These are phyloP conservation scores for Xylaria multiplex DNA, from an alignment of 2,329 filamentous ascomycete genomes.

Conservation along the genomic window DNA sequence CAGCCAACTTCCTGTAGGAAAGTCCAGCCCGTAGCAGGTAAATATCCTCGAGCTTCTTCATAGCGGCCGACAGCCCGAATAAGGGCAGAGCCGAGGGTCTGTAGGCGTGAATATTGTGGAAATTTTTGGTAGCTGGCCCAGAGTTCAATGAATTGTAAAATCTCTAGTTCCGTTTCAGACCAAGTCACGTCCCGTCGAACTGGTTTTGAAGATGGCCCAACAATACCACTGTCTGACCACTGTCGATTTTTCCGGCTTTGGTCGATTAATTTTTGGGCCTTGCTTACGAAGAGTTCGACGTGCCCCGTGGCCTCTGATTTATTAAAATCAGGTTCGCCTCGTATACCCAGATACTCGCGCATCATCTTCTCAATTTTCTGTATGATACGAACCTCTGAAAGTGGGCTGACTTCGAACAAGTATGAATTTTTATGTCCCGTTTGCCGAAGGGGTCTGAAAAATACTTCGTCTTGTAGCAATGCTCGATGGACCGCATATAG, in stretches of 20 bases:
- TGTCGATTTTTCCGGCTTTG: slow-evolving; percentile 59
- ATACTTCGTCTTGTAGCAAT: slow-evolving; percentile 67
- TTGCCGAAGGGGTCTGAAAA: slow-evolving; percentile 65
- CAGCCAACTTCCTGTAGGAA: slow-evolving; percentile 82
- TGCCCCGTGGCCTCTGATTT: background rate
- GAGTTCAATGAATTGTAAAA: slow-evolving; percentile 75
- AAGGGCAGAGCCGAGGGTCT: slow-evolving; percentile 71
- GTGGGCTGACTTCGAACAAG: slow-evolving; percentile 70
- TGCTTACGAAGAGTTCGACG: slow-evolving; percentile 56
- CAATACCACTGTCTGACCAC: slow-evolving; percentile 62
- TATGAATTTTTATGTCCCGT: slow-evolving; percentile 62
- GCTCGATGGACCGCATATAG: slow-evolving; percentile 78
- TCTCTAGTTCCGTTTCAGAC: slow-evolving; percentile 60
- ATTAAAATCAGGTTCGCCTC: slow-evolving; percentile 36
- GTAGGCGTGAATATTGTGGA: slow-evolving; percentile 60
- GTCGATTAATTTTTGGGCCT: slow-evolving; percentile 62
- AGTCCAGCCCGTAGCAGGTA: slow-evolving; percentile 63
- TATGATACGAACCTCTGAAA: slow-evolving; percentile 63
- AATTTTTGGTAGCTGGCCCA: slow-evolving; percentile 71
- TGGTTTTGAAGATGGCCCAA: slow-evolving; percentile 51
- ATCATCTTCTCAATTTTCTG: slow-evolving; percentile 62
- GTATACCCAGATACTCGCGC: slow-evolving; percentile 61
- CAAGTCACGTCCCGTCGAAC: slow-evolving; percentile 51
- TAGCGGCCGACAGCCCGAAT: slow-evolving; percentile 72
- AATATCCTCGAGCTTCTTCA: slow-evolving; percentile 57